Evolutionary conservation across 441 rosid species (phyloP).

Genomic region (Brassica hybrid): DNA sequence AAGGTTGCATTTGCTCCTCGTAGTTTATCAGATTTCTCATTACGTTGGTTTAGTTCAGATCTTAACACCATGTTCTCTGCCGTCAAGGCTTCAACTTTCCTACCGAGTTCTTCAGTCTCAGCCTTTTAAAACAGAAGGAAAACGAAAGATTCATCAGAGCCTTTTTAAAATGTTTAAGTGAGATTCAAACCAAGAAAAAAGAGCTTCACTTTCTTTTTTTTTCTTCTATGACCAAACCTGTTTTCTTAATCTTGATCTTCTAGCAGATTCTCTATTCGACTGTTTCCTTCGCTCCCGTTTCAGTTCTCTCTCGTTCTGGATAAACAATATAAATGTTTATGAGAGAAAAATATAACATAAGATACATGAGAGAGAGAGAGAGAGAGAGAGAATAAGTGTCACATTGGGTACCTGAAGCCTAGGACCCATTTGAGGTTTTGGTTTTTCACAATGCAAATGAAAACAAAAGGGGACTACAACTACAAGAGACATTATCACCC

Average conservation of each 20-base stretch:
- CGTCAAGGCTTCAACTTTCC: conserved; percentile 64
- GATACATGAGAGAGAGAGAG: not conserved
- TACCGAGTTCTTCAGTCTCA: conserved; percentile 86
- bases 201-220: not conserved
- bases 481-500: too few relatives aligned
- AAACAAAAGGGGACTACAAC: too few relatives aligned
- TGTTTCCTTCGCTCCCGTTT: conserved; percentile 89
- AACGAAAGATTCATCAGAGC: not conserved
- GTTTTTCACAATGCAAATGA: too few relatives aligned
- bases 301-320: conserved; percentile 75
- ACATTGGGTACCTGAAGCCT: conserved; percentile 62
- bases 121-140: conserved; percentile 50
- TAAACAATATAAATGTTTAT: not conserved
- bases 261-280: conserved; percentile 91
- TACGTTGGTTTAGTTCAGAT: conserved; percentile 69
- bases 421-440: too few relatives aligned
- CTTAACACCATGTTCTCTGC: conserved; percentile 73
- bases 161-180: not conserved
- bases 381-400: not conserved
- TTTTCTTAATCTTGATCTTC: conserved; percentile 89
- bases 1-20: conserved; percentile 74
- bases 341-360: too few relatives aligned
- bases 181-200: not conserved
- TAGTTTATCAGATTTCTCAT: conserved; percentile 70
- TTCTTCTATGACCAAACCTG: conserved; percentile 57